Percentiles rank a stretch among this genome's conserved stretches.
phyloP scores from a whole-genome alignment of 2,329 filamentous ascomycete species.

The Trichoderma cornu-damae region DNA sequence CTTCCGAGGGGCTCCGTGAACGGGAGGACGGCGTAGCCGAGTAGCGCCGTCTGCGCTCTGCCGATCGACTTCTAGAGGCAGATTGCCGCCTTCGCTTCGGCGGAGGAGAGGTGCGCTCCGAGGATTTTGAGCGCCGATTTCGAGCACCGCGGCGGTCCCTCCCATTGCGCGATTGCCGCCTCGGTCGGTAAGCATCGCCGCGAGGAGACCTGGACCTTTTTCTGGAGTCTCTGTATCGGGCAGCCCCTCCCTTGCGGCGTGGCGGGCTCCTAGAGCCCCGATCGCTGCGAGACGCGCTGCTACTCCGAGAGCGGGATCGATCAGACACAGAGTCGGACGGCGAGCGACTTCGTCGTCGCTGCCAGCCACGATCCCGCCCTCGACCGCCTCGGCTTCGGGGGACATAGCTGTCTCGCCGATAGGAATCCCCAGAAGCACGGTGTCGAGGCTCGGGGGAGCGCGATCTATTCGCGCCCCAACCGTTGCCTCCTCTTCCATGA shows the following conservation, averaged over 20 bases:
- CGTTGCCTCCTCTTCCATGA: conserved; percentile 37
- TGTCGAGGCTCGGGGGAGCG: conserved; percentile 44
- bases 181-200: conserved; percentile 27
- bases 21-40: conserved; percentile 38
- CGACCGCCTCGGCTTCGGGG: conserved; percentile 43
- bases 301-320: conserved; percentile 34
- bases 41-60: conserved; percentile 34
- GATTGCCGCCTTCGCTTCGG: conserved; percentile 50
- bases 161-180: conserved; percentile 23
- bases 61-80: conserved; percentile 45
- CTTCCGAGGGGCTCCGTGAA: conserved; percentile 36
- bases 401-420: conserved; percentile 49
- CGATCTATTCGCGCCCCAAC: conserved; percentile 39
- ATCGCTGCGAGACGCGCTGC: conserved; percentile 30
- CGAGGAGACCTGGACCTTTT: conserved; percentile 40
- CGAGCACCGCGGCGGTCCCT: conserved; percentile 22
- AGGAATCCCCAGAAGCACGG: conserved; percentile 41
- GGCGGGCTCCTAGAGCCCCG: conserved; percentile 32
- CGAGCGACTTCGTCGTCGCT: conserved; percentile 31
- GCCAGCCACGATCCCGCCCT: conserved; percentile 39
- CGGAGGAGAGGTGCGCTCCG: conserved; percentile 38
- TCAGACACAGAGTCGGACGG: conserved; percentile 31
- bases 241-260: conserved; percentile 33
- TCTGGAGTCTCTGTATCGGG: conserved; percentile 31
- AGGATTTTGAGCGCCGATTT: conserved; percentile 34